Evolutionary conservation across 1,139 yeast species (phyloP).

Genomic region (Blastobotrys indianensis): DNA sequence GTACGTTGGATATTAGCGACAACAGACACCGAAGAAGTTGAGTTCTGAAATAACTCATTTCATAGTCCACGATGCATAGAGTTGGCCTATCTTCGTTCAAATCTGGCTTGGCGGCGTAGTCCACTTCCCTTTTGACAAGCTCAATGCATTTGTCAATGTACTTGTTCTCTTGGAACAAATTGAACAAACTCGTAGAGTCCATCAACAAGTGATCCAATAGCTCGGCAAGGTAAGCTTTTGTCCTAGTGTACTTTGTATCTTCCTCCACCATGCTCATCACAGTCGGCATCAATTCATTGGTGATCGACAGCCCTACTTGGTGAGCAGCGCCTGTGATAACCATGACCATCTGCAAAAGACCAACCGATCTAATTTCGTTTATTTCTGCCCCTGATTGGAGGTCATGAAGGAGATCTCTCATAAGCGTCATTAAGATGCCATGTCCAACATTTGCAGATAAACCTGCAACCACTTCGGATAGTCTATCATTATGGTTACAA

Average conservation of each 20-base stretch:
- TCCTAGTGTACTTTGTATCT: constrained; percentile 46
- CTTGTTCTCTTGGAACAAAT: constrained; percentile 55
- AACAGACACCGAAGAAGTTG: constrained; percentile 41
- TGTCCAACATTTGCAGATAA: constrained; percentile 88
- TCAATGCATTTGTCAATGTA: constrained; percentile 64
- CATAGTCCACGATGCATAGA: constrained; percentile 49
- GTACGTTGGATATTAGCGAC: constrained; percentile 57
- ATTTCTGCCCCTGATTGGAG: constrained; percentile 37
- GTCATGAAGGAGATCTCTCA: constrained; percentile 55
- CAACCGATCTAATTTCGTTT: constrained; percentile 29
- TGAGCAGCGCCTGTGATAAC: constrained; percentile 26
- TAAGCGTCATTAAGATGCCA: constrained; percentile 69
- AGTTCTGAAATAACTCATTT: constrained; percentile 60
- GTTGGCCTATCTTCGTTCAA: constrained; percentile 45
- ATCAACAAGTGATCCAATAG: constrained; percentile 51
- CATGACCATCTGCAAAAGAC: constrained; percentile 27
- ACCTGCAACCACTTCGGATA: constrained; percentile 72
- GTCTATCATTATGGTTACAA: constrained; percentile 63
- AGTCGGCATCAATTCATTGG: constrained; percentile 70
- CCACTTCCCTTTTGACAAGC: constrained; percentile 61
- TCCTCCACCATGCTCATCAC: constrained; percentile 57
- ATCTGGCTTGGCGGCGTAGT: constrained; percentile 54
- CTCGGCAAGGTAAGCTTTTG: constrained; percentile 62
- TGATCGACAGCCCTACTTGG: constrained; percentile 39
- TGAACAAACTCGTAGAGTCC: constrained; percentile 45